These are phyloP conservation scores for bread wheat (Triticum aestivum) DNA, from an alignment of 176 grass and related monocot genomes.

Conservation along the genomic window DNA sequence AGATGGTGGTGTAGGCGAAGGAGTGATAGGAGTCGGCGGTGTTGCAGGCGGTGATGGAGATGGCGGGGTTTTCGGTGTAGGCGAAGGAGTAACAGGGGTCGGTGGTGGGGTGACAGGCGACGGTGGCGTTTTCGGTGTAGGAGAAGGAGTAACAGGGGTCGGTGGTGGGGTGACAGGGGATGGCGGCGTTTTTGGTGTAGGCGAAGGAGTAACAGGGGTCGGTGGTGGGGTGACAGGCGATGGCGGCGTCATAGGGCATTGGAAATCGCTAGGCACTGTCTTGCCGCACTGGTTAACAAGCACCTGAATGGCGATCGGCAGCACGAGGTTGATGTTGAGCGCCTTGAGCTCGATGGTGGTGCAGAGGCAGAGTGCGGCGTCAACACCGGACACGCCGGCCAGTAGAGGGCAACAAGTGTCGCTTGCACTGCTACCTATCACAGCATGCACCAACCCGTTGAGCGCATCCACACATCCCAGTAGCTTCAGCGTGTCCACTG, in stretches of 20 bases:
- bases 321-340: constrained; percentile 44
- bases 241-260: constrained; percentile 29
- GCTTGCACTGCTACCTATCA: constrained; percentile 23
- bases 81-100: no score
- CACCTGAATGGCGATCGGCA: constrained; percentile 67
- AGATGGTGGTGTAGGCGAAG: no score
- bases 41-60: background rate
- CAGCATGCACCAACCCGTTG: constrained; percentile 50
- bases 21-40: no score
- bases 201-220: no score
- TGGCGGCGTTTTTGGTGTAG: no score
- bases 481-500: constrained; percentile 70
- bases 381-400: constrained; percentile 49
- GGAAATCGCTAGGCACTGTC: constrained; percentile 55
- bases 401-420: constrained; percentile 64
- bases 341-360: constrained; percentile 67
- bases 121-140: no score
- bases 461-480: constrained; percentile 66
- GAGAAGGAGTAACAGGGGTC: no score
- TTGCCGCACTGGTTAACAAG: constrained; percentile 78
- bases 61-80: no score
- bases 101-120: no score
- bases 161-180: no score
- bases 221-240: background rate
- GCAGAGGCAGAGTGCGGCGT: constrained; percentile 84